Percentiles rank a stretch among this genome's conserved stretches.
Evolutionary conservation across 805 yeast genomes (phyloP).

Genomic region (Danielia oregonensis): DNA sequence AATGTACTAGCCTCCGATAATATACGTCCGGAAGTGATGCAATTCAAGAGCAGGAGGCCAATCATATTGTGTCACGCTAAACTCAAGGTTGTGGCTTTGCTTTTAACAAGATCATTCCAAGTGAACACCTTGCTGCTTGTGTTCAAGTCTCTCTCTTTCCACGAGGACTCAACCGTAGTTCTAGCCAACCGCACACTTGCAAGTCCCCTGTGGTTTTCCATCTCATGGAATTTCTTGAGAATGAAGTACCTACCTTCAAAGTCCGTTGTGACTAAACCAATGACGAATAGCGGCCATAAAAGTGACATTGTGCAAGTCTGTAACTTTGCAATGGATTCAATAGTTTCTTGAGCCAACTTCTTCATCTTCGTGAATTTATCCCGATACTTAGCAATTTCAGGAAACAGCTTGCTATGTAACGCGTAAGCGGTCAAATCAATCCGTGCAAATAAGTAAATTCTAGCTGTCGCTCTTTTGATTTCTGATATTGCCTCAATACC

Average conservation of each 20-base stretch:
- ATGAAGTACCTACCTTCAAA: constrained; percentile 38
- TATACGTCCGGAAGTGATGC: too few species aligned
- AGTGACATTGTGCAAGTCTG: constrained; percentile 31
- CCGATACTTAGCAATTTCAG: constrained; percentile 1
- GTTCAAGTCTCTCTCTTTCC: constrained; percentile 40
- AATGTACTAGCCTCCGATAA: too few species aligned
- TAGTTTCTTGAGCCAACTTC: constrained; percentile 17
- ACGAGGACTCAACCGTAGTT: constrained; percentile 29
- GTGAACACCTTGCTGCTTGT: not conserved
- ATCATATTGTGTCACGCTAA: too few species aligned
- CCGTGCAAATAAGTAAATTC: constrained; percentile 33
- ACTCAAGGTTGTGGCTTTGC: not conserved
- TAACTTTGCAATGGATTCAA: constrained; percentile 16
- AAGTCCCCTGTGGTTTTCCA: constrained; percentile 35
- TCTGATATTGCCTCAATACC: constrained; percentile 25
- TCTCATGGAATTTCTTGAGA: constrained; percentile 24
- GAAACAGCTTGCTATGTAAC: constrained; percentile 7
- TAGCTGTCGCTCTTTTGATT: constrained; percentile 33
- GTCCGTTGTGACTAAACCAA: constrained; percentile 31
- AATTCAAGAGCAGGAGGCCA: too few species aligned
- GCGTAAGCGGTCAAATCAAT: constrained; percentile 22
- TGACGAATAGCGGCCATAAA: constrained; percentile 39
- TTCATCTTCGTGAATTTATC: constrained; percentile 12
- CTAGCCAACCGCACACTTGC: constrained; percentile 37
- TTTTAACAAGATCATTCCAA: not conserved